A percentile compares a stretch with the other conserved stretches of the same genome.
Conservation (phyloP, 805 yeast genomes). For the Brettanomyces sp. region DNA sequence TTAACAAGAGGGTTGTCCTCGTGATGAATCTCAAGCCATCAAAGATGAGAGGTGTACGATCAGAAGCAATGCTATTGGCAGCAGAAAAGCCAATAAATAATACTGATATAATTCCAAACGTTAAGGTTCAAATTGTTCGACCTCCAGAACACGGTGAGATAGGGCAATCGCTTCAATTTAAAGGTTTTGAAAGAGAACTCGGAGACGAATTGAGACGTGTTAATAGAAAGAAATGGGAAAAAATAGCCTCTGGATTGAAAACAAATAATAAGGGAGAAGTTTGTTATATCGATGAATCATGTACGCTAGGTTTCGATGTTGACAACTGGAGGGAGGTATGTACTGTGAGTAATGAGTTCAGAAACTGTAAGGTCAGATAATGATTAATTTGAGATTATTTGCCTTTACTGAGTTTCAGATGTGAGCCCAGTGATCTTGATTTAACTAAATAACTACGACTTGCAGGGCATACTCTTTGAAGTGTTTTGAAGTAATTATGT, state of each 20-base stretch:
- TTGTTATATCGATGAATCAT: slow-evolving; percentile 13
- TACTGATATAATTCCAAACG: slow-evolving; percentile 2
- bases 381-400: too few species aligned
- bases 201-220: slow-evolving; percentile 16
- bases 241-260: slow-evolving; percentile 20
- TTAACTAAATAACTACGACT: too few species aligned
- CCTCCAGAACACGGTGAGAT: slow-evolving; percentile 32
- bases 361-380: slow-evolving; percentile 4
- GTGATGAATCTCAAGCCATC: slow-evolving; percentile 51
- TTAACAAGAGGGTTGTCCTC: slow-evolving; percentile 37
- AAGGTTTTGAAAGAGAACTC: slow-evolving; percentile 11
- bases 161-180: slow-evolving; percentile 35
- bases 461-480: too few species aligned
- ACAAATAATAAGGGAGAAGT: slow-evolving; percentile 26
- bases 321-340: slow-evolving; percentile 2
- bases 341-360: slow-evolving; percentile 1
- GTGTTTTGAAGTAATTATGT: too few species aligned
- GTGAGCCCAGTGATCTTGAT: too few species aligned
- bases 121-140: slow-evolving; percentile 27
- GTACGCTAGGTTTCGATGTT: slow-evolving; percentile 2
- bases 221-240: slow-evolving; percentile 28
- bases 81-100: slow-evolving; percentile 23
- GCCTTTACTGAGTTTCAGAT: too few species aligned
- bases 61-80: slow-evolving; percentile 64
- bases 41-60: slow-evolving; percentile 51